Evolutionary conservation across 1,284 basidiomycete genomes (phyloP), one percentile per base, ranked within the genome.

Genomic region (Trichosporon sp.): DNA sequence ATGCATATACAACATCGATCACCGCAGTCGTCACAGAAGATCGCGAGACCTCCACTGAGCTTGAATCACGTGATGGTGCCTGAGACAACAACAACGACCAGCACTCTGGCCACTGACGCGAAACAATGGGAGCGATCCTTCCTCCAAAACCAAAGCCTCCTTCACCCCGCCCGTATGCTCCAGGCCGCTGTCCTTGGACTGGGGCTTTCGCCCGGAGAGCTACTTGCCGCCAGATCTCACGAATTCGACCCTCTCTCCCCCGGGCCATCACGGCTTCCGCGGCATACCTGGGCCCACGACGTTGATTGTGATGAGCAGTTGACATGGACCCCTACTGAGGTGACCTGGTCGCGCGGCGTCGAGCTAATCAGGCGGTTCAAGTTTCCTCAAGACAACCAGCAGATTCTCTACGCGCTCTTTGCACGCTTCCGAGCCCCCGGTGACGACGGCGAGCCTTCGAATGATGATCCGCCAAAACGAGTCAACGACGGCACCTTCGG

Each of bases 291-390:
- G 59, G 59, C 68, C 16, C 63, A 35, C n/a, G 19, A 16, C 32
- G 37, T 56, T 66, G 16, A 70, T 16, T 73, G 70, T 46, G 86
- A 87, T 67, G 86, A 88, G 70, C 86, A 87, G 72, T 85, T 96
- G 5, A 86, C 88, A 4, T 96, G 93, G 93, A 89, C 90, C 74
- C 87, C 86, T 14, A 85, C 85, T 70, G 88, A 87, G 11, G 90
- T 93, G 0, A 85, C 92, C 0, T 87, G 92, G 81, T 90, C 88
- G 72, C 85, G 87, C 32, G 92, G 92, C 0, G 89, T 90, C 0
- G 85, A 92, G 32, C 87, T 94, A 64, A 85, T 86, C 68, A 89
- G 90, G 76, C 89, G 90, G 76, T 95, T 91, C 90, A 89, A 88
- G 67, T 93, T 92, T 78, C 84, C 86, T 4, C 86, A 89, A 35